These are phyloP conservation scores for Phytophthora hybrid DNA, from an alignment of 352 stramenopile species.

Conservation along the genomic window DNA sequence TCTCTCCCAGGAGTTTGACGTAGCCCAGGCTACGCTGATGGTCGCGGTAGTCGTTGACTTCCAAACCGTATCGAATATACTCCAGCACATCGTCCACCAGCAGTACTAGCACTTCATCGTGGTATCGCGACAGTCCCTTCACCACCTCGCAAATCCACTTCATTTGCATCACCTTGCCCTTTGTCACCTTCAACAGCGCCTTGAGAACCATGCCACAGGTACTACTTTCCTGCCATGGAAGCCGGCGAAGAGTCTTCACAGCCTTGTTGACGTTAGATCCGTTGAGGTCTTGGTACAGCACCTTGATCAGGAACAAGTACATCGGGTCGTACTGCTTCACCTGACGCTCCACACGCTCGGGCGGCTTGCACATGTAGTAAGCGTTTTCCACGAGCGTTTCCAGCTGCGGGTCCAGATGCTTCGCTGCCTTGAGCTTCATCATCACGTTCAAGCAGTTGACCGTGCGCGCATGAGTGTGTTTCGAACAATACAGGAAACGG, in stretches of 20 bases:
- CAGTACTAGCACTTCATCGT: constrained; percentile 91
- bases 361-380: constrained; percentile 94
- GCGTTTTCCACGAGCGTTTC: constrained; percentile 93
- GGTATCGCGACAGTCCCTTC: constrained; percentile 83
- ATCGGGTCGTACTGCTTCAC: constrained; percentile 91
- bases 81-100: constrained; percentile 96
- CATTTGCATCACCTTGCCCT: constrained; percentile 89
- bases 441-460: constrained; percentile 94
- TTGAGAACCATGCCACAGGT: constrained; percentile 87
- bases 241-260: constrained; percentile 93
- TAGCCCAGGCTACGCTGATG: constrained; percentile 95
- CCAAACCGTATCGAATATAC: constrained; percentile 90
- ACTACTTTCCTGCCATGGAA: constrained; percentile 88
- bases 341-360: constrained; percentile 78
- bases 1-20: constrained; percentile 93
- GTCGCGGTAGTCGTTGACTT: constrained; percentile 91
- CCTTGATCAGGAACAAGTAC: constrained; percentile 92
- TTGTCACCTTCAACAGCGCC: constrained; percentile 94
- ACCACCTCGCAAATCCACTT: constrained; percentile 91
- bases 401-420: constrained; percentile 87
- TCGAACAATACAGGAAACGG: constrained; percentile 95
- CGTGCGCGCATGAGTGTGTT: constrained; percentile 93
- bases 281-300: constrained; percentile 88
- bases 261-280: constrained; percentile 90
- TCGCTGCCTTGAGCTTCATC: constrained; percentile 96